These are phyloP conservation scores for Aureobasidium uvarum DNA, from an alignment of 2,329 filamentous ascomycete genomes.

Conservation along the genomic window DNA sequence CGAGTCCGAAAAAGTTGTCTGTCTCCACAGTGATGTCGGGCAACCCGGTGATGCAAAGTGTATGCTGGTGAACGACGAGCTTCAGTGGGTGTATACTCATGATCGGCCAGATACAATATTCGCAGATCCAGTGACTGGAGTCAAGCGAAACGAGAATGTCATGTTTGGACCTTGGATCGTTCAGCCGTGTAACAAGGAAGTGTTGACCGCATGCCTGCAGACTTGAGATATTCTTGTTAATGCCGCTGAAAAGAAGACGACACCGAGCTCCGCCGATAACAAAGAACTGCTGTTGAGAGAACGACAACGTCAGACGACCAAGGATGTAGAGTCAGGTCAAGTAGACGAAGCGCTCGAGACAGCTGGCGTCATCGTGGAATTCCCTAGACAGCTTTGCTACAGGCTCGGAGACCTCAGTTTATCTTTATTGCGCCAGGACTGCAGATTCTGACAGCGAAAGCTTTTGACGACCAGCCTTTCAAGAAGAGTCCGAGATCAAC, in stretches of 20 bases:
- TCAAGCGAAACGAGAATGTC: background rate
- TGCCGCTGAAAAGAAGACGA: background rate
- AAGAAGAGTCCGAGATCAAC: background rate
- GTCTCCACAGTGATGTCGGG: slow-evolving; percentile 1
- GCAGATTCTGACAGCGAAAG: background rate
- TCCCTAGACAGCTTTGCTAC: background rate
- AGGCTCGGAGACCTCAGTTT: background rate
- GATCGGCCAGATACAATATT: background rate
- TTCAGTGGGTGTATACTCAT: background rate
- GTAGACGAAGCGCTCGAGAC: background rate
- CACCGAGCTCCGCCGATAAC: background rate
- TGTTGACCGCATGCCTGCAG: background rate
- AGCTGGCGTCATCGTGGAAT: background rate
- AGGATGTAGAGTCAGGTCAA: background rate
- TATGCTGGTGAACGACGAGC: background rate
- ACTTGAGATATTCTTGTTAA: background rate
- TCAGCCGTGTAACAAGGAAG: background rate
- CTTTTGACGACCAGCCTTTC: background rate
- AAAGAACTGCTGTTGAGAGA: background rate
- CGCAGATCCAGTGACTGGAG: background rate
- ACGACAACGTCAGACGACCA: too few relatives aligned
- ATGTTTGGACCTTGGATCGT: background rate
- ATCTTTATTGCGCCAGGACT: background rate
- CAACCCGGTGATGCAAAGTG: background rate
- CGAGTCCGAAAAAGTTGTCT: background rate